phyloP scores from a whole-genome alignment of 495 filamentous ascomycete species.

The Neurospora sp. region DNA sequence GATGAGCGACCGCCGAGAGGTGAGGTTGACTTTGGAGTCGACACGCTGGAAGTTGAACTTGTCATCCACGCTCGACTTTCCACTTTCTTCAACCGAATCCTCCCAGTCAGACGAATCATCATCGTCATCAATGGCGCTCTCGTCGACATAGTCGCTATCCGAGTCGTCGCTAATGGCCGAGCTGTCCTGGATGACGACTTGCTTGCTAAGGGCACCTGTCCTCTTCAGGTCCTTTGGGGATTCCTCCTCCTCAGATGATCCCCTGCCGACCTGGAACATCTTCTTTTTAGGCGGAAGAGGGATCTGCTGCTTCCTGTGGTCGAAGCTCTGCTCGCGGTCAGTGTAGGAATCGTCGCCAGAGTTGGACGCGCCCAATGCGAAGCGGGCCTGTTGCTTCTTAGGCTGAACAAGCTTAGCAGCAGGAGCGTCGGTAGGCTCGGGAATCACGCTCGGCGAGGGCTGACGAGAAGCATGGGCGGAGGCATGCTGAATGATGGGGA shows the following conservation, averaged over 20 bases:
- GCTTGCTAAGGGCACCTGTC: conserved; percentile 74
- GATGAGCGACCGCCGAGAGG: conserved; percentile 78
- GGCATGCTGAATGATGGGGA: conserved; percentile 48
- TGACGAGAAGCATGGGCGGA: conserved; percentile 17
- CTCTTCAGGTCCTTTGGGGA: conserved; percentile 67
- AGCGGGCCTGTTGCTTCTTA: conserved; percentile 42
- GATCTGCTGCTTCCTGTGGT: conserved; percentile 38
- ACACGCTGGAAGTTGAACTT: conserved; percentile 77
- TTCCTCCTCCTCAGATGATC: conserved; percentile 74
- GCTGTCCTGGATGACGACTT: conserved; percentile 55
- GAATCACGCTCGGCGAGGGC: conserved; percentile 24
- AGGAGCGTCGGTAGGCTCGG: conserved; percentile 34
- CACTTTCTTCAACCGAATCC: conserved; percentile 83
- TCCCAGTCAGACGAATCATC: conserved; percentile 87
- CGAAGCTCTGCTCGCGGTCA: conserved; percentile 32
- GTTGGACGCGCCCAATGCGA: conserved; percentile 46
- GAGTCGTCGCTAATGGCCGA: conserved; percentile 60
- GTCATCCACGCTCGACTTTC: conserved; percentile 69
- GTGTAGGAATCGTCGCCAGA: conserved; percentile 35
- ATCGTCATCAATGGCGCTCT: conserved; percentile 80
- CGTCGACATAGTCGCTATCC: conserved; percentile 59
- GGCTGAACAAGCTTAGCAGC: conserved; percentile 38
- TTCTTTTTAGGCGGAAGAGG: conserved; percentile 49
- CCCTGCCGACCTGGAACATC: conserved; percentile 66
- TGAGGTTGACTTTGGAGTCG: conserved; percentile 76